Conservation (phyloP, 176 grass and related monocot genomes). For the Poa annua region DNA sequence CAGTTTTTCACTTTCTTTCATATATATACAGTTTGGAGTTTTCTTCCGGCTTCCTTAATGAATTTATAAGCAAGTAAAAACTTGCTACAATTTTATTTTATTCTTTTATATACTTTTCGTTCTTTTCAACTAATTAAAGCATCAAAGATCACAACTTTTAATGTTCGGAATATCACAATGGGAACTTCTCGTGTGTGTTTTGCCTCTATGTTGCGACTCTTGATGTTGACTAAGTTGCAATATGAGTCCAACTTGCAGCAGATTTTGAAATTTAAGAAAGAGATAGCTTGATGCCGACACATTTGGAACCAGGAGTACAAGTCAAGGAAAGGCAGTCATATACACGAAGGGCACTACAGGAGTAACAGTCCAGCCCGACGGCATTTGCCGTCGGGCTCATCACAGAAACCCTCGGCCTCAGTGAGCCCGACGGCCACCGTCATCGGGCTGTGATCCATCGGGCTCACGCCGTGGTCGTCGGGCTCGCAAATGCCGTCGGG, state of each 20-base stretch:
- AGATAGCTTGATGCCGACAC: neutral
- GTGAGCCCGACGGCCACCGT: no score
- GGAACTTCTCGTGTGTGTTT: neutral
- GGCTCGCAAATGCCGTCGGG: no score
- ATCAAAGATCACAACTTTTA: neutral
- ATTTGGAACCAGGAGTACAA: neutral
- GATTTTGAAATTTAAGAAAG: neutral
- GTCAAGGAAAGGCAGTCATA: slow-evolving; percentile 2
- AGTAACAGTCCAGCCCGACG: no score
- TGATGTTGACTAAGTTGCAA: neutral
- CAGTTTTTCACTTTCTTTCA: neutral
- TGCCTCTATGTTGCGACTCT: neutral
- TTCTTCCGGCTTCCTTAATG: neutral
- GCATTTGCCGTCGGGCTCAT: no score
- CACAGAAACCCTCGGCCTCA: no score
- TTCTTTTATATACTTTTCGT: neutral
- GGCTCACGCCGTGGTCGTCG: no score
- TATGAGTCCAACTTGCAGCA: neutral
- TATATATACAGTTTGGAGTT: neutral
- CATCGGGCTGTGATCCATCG: no score
- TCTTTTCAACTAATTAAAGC: neutral
- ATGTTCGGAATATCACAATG: neutral
- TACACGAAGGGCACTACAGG: neutral
- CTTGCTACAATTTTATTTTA: neutral
- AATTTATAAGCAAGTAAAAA: neutral